Base-by-base conservation (phyloP, 345 rosid species). In the Sonneratia alba region DNA sequence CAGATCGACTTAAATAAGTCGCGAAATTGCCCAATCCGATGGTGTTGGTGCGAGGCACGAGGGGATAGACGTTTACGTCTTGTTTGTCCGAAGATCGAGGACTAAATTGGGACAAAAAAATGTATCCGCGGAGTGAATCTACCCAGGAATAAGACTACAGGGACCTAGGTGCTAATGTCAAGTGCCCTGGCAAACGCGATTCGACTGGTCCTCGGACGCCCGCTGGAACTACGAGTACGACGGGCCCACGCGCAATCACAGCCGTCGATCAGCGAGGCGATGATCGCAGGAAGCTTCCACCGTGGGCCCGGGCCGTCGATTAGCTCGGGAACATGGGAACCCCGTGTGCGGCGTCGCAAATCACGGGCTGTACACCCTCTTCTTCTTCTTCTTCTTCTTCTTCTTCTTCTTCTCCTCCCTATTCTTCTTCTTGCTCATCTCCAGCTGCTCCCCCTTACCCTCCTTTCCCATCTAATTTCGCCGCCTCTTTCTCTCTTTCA, bases 271-370 rank as follows among this genome's bases (percentile, higher is more conserved):
- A 34, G 32, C 22, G 64, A 5, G 59, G n/a, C 3, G 63, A 57
- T 57, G 63, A 7, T n/a, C 57, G 57, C 0, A 53, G 8, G 66
- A 62, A 62, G 66, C 32, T 66, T 66, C 68, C 14, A 40, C 48
- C 6, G 69, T 57, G 45, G 15, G 45, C 2, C 47, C 65, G 62
- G 16, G 38, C 66, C 66, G 66, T 34, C 43, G 32, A 24, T 72
- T 70, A 37, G 63, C 14, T 47, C 15, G 66, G 42, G 49, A 72
- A 78, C 84, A 78, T 84, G 87, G 47, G 56, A 4, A 32, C 19
- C 63, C 84, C 87, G 84, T 78, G 85, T 72, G 81, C 78, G 69
- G 68, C 83, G 87, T 76, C 87, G 69, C 48, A 70, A 51, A 76
- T 86, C 85, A 81, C 87, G 90, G 87, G 62, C 73, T 12, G 6